Evolutionary conservation across 2,329 filamentous ascomycete genomes (phyloP).

Genomic region (Talaromyces sp.): DNA sequence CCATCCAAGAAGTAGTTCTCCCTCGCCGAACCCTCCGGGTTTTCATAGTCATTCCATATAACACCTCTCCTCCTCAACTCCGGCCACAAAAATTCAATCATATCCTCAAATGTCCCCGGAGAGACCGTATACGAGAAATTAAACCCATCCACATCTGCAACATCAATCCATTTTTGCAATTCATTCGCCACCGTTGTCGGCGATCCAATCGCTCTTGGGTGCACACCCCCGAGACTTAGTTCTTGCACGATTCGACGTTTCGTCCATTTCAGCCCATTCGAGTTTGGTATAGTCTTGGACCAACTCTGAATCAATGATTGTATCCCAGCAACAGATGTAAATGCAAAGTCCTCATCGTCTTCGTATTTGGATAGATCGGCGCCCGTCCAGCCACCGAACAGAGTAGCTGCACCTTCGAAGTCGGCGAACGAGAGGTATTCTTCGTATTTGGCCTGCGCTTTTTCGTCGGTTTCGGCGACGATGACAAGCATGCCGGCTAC

Average conservation of each 20-base stretch:
- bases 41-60: conserved; percentile 40
- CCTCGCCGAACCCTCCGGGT: conserved; percentile 36
- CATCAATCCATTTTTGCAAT: conserved; percentile 43
- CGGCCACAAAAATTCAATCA: conserved; percentile 49
- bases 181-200: conserved; percentile 37
- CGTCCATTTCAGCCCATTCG: conserved; percentile 38
- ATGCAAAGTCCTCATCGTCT: conserved; percentile 47
- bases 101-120: conserved; percentile 52
- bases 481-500: conserved; percentile 44
- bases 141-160: conserved; percentile 43
- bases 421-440: conserved; percentile 44
- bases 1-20: conserved; percentile 38
- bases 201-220: conserved; percentile 36
- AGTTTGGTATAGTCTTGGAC: conserved; percentile 43
- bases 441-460: conserved; percentile 42
- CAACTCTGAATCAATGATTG: conserved; percentile 45
- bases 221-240: conserved; percentile 33
- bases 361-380: conserved; percentile 42
- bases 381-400: conserved; percentile 49
- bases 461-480: conserved; percentile 44
- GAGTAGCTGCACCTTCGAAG: conserved; percentile 42
- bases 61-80: conserved; percentile 39
- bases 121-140: conserved; percentile 49
- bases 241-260: conserved; percentile 36
- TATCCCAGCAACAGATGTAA: conserved; percentile 41